Percentiles rank a stretch among this genome's conserved stretches.
Evolutionary conservation across 805 yeast species (phyloP).

Genomic region (Yamadazyma sp.): DNA sequence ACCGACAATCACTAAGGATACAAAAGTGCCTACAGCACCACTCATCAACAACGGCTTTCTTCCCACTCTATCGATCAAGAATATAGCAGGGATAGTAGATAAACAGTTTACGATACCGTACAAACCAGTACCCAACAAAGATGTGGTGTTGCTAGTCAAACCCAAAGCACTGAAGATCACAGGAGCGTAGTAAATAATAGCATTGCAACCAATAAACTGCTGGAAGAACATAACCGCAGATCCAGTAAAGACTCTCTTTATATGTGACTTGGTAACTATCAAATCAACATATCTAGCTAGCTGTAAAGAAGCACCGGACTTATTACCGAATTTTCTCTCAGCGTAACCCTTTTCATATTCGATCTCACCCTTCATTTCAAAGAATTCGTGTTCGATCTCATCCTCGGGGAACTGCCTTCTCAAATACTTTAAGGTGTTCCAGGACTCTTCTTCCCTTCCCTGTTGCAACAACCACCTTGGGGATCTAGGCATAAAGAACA

Average conservation of each 20-base stretch:
- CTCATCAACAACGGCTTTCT: slow-evolving; percentile 34
- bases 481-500: slow-evolving; percentile 49
- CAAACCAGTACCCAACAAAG: slow-evolving; percentile 30
- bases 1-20: slow-evolving; percentile 29
- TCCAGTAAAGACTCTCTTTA: slow-evolving; percentile 35
- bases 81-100: slow-evolving; percentile 35
- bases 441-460: slow-evolving; percentile 52
- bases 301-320: slow-evolving; percentile 12
- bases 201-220: slow-evolving; percentile 35
- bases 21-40: slow-evolving; percentile 33
- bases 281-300: slow-evolving; percentile 15
- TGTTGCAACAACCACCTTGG: slow-evolving; percentile 54
- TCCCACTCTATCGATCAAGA: slow-evolving; percentile 35
- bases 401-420: slow-evolving; percentile 25
- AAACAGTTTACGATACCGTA: slow-evolving; percentile 34
- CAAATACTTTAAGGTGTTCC: slow-evolving; percentile 38
- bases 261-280: slow-evolving; percentile 17
- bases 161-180: slow-evolving; percentile 31
- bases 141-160: slow-evolving; percentile 22
- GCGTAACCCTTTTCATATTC: slow-evolving; percentile 14
- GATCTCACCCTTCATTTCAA: slow-evolving; percentile 19
- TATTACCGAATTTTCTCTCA: slow-evolving; percentile 13
- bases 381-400: slow-evolving; percentile 18
- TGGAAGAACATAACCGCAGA: slow-evolving; percentile 30
- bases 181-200: slow-evolving; percentile 36